These are phyloP conservation scores for Sesbania bispinosa DNA, from an alignment of 306 rosid genomes.

Conservation along the genomic window DNA sequence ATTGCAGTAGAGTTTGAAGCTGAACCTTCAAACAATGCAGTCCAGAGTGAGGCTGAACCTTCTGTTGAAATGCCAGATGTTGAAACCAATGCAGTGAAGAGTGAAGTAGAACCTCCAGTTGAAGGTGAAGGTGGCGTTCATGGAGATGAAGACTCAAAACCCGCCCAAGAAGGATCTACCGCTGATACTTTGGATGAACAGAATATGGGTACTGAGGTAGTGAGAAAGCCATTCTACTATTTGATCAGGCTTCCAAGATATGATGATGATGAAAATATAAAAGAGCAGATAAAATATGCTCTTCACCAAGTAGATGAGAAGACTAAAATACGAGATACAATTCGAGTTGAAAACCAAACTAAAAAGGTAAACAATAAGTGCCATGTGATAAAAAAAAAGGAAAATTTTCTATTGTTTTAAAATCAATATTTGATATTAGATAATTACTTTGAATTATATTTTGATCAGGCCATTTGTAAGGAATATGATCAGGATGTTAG, in stretches of 20 bases:
- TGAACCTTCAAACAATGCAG: neutral
- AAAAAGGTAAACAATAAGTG: slow-evolving; percentile 42
- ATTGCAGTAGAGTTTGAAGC: neutral
- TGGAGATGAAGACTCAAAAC: slow-evolving; percentile 30
- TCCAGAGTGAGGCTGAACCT: slow-evolving; percentile 1
- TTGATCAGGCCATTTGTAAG: slow-evolving; percentile 51
- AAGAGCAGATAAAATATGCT: slow-evolving; percentile 56
- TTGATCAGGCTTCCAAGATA: slow-evolving; percentile 63
- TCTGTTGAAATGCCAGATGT: neutral
- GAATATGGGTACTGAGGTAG: slow-evolving; percentile 49
- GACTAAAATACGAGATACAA: slow-evolving; percentile 55
- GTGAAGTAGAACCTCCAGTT: neutral
- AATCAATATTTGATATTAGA: slow-evolving; percentile 10
- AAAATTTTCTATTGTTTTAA: neutral
- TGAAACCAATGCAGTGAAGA: neutral
- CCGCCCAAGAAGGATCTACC: slow-evolving; percentile 35
- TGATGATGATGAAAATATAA: slow-evolving; percentile 59
- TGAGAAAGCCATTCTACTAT: slow-evolving; percentile 56
- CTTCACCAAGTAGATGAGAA: slow-evolving; percentile 51
- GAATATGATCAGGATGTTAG: slow-evolving; percentile 42
- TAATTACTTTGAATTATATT: slow-evolving; percentile 28
- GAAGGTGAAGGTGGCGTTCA: slow-evolving; percentile 25
- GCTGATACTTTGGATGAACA: slow-evolving; percentile 42
- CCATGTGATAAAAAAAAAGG: neutral
- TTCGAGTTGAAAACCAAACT: slow-evolving; percentile 50